Evolutionary conservation across 1,139 yeast genomes (phyloP).

Genomic region (Yamadazyma jaroonii): DNA sequence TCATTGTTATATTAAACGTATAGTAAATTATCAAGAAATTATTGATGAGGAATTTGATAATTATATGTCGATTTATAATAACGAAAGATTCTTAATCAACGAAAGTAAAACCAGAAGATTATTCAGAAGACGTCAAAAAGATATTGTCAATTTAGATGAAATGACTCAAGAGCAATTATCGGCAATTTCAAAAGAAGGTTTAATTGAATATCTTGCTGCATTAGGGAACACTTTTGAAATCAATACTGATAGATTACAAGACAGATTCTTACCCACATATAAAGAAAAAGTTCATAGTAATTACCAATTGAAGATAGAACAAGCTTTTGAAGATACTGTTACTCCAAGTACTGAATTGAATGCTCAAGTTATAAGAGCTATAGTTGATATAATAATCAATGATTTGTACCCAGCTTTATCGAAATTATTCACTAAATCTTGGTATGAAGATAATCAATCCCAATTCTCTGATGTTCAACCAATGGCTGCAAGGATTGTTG

Average conservation of each 20-base stretch:
- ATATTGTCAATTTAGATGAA: constrained; percentile 32
- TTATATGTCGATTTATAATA: constrained; percentile 43
- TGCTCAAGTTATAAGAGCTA: constrained; percentile 61
- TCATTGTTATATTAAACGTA: constrained; percentile 56
- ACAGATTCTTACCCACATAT: constrained; percentile 66
- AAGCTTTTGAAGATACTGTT: constrained; percentile 59
- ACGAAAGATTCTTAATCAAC: constrained; percentile 36
- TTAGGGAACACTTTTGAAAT: constrained; percentile 83
- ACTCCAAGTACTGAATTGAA: constrained; percentile 79
- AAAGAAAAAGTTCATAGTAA: constrained; percentile 63
- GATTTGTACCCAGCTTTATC: constrained; percentile 54
- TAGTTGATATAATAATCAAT: constrained; percentile 67
- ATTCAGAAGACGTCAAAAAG: constrained; percentile 32
- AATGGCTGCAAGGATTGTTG: constrained; percentile 59
- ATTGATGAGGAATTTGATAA: constrained; percentile 56
- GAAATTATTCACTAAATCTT: constrained; percentile 35
- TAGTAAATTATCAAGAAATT: constrained; percentile 54
- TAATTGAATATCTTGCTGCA: constrained; percentile 79
- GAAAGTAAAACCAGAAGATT: constrained; percentile 45
- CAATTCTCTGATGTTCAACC: constrained; percentile 29
- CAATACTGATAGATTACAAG: constrained; percentile 77
- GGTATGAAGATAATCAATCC: constrained; percentile 45
- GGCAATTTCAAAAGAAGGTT: constrained; percentile 69
- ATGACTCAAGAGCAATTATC: constrained; percentile 47
- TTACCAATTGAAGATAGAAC: constrained; percentile 55